These are phyloP conservation scores for Tylopilus intermedius DNA, from an alignment of 768 basidiomycete genomes.

Conservation along the genomic window DNA sequence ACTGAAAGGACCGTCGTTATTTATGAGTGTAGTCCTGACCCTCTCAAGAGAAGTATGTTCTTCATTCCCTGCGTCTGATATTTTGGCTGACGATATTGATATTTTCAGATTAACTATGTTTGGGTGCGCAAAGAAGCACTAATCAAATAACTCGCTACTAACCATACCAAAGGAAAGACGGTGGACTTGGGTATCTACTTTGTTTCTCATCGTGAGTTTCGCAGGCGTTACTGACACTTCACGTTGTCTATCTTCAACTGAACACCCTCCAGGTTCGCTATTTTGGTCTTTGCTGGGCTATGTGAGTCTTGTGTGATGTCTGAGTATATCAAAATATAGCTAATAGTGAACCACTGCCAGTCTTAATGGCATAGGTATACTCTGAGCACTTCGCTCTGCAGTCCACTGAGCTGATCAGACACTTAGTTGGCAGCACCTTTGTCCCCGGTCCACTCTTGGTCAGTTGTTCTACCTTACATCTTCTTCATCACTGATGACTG, in stretches of 20 bases:
- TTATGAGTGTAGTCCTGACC: conserved; percentile 7
- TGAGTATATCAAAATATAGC: not conserved
- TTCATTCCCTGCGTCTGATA: too few relatives aligned
- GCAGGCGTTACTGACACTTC: not conserved
- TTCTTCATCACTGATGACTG: not conserved
- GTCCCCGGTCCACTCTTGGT: conserved; percentile 6
- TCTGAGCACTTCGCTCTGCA: not conserved
- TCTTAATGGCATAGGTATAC: conserved; percentile 2
- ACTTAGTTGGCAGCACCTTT: conserved; percentile 3
- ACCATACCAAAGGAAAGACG: not conserved
- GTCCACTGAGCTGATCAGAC: not conserved
- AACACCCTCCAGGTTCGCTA: conserved; percentile 12
- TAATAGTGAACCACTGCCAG: not conserved
- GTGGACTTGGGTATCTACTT: conserved; percentile 12
- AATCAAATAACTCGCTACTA: not conserved
- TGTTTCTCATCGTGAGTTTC: conserved; percentile 14
- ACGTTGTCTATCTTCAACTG: not conserved
- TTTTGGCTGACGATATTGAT: not conserved
- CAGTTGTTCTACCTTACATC: not conserved
- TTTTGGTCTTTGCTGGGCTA: conserved; percentile 7
- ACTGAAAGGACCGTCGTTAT: not conserved
- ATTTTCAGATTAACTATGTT: conserved; percentile 7
- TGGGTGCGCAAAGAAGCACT: too few relatives aligned
- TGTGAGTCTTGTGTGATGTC: conserved; percentile 2
- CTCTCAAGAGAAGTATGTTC: conserved; percentile 8